Evolutionary conservation across 78 protist species (phyloP), one percentile per base, ranked within the genome.

Genomic region (Dictyostelium brefeldianum): DNA sequence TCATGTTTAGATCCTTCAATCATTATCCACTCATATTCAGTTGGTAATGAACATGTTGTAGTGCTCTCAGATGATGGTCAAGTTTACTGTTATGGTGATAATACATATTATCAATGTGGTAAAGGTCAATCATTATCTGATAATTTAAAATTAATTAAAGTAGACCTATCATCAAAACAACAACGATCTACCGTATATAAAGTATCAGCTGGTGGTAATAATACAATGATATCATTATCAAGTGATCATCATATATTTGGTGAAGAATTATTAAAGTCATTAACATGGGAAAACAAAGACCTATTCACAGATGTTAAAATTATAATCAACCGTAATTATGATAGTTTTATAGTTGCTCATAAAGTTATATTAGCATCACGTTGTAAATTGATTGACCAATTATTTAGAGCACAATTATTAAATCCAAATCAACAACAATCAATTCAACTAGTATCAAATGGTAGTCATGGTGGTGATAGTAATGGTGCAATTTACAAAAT

Each of bases 1-100:
- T 5, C 27, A 20, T 14, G 51, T 54, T 43, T 87, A 25, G 27
- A 48, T 7, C 46, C 84, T 7, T 77, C 50, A 62, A 11, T 62
- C 22, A 54, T 69, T 6, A 78, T 87, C 27, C 67, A 77, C 1
- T 41, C 27, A 1, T 46, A 50, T 11, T 84, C 62, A 11, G 83
- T 87, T 8, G 93, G 93, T 20, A 27, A 65, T 17, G 57, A 77
- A 20, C 93, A 87, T 51, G 83, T 77, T n/a, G 70, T 87, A 3
- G 70, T 77, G 7, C 25, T 87, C 2, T 48, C 84, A 46, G 84
- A 87, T 64, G 46, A 29, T 5, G 93, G 93, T n/a, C 80, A 78
- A 10, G 93, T 87, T 7, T 54, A 64, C 6, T 46, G 83, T 11
- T 87, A 50, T 77, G 93, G 93, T n/a, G 48, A 27, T 25, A 65